phyloP scores from a whole-genome alignment of 1,139 yeast species.

The Schwanniomyces etchellsii region DNA sequence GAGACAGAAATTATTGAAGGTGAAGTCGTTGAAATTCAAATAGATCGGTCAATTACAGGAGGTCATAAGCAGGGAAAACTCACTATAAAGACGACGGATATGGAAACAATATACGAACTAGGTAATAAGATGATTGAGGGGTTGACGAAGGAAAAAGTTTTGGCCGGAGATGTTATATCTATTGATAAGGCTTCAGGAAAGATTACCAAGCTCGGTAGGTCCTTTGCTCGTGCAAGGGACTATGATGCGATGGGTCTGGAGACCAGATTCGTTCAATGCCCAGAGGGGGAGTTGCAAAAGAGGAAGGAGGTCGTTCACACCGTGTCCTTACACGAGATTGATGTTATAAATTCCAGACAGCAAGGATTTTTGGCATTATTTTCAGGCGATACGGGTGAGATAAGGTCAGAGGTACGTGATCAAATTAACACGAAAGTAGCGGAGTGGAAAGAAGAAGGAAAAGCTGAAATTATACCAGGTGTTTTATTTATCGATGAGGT shows the following conservation, averaged over 20 bases:
- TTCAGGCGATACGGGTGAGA: slow-evolving; percentile 97
- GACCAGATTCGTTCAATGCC: slow-evolving; percentile 95
- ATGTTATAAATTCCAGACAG: slow-evolving; percentile 94
- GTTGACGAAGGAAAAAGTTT: slow-evolving; percentile 86
- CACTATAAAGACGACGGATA: slow-evolving; percentile 95
- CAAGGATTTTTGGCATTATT: slow-evolving; percentile 96
- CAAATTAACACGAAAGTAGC: slow-evolving; percentile 96
- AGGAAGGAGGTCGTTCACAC: slow-evolving; percentile 95
- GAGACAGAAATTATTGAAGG: slow-evolving; percentile 98
- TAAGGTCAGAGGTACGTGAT: slow-evolving; percentile 90
- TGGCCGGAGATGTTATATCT: slow-evolving; percentile 96
- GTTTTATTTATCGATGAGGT: slow-evolving; percentile 97
- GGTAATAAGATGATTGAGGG: slow-evolving; percentile 98
- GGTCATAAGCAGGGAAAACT: slow-evolving; percentile 98
- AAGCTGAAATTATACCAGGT: slow-evolving; percentile 98
- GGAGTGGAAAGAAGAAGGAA: slow-evolving; percentile 99
- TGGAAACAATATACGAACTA: slow-evolving; percentile 97
- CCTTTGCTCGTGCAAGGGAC: slow-evolving; percentile 93
- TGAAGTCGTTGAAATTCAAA: slow-evolving; percentile 97
- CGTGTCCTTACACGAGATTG: slow-evolving; percentile 94
- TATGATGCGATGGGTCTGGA: slow-evolving; percentile 99
- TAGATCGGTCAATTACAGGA: slow-evolving; percentile 92
- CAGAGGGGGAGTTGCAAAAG: slow-evolving; percentile 97
- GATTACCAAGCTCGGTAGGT: slow-evolving; percentile 89
- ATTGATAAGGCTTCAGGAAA: slow-evolving; percentile 96